phyloP scores from a whole-genome alignment of 2,329 filamentous ascomycete genomes.

The Trematosphaeria pertusa region DNA sequence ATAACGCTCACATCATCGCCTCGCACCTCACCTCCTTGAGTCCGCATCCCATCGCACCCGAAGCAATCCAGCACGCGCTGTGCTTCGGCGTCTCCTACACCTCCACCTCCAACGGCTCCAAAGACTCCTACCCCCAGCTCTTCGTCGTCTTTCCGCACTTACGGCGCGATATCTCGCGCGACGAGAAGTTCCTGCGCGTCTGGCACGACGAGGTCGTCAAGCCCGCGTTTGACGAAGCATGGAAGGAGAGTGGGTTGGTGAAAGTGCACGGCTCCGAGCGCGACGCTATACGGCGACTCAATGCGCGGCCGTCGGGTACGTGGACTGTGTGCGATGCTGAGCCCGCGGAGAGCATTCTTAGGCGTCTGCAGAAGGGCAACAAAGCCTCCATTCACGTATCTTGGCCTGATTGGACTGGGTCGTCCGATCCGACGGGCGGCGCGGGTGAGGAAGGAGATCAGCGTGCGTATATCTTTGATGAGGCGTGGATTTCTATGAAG shows the following conservation, averaged over 20 bases:
- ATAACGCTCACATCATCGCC: constrained; percentile 12
- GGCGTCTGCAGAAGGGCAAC: constrained; percentile 5
- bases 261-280: background rate
- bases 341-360: constrained; percentile 4
- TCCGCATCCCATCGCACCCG: background rate
- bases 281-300: constrained; percentile 1
- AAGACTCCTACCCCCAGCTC: constrained; percentile 11
- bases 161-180: background rate
- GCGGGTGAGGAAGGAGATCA: constrained; percentile 11
- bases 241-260: constrained; percentile 16
- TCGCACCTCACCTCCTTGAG: constrained; percentile 1
- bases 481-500: constrained; percentile 22
- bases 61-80: constrained; percentile 11
- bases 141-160: constrained; percentile 28
- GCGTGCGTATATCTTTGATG: constrained; percentile 7
- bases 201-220: constrained; percentile 30
- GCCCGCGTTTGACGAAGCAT: constrained; percentile 27
- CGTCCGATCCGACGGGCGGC: background rate
- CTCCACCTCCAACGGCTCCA: background rate
- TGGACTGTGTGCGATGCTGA: too few relatives aligned
- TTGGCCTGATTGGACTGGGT: constrained; percentile 21
- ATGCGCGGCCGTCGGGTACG: constrained; percentile 11
- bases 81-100: constrained; percentile 18
- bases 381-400: background rate
- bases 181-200: constrained; percentile 17